Evolutionary conservation across 805 yeast species (phyloP).

Genomic region (Teunomyces lycoperdinae): DNA sequence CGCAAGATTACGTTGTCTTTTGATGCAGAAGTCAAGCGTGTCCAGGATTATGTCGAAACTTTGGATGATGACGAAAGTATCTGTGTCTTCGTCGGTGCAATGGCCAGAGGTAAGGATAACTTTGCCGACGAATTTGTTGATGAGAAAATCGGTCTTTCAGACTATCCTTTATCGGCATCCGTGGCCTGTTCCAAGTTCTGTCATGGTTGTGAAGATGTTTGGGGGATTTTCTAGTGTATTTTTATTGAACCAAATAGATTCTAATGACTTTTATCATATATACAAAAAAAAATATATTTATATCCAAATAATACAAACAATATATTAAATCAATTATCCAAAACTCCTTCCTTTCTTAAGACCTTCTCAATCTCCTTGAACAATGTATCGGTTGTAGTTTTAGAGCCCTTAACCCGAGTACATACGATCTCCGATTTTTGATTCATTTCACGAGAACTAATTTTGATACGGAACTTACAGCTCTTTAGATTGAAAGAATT

Average conservation of each 20-base stretch:
- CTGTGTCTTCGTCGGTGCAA: constrained; percentile 98
- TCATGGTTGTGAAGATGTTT: constrained; percentile 98
- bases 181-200: constrained; percentile 98
- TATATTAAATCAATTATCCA: constrained; percentile 24
- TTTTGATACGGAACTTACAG: constrained; percentile 58
- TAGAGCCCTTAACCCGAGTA: constrained; percentile 63
- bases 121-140: constrained; percentile 97
- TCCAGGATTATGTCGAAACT: constrained; percentile 79
- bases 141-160: constrained; percentile 93
- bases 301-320: neutral
- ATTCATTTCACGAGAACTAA: constrained; percentile 38
- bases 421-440: constrained; percentile 56
- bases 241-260: constrained; percentile 2
- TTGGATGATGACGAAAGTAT: constrained; percentile 87
- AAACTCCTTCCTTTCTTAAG: constrained; percentile 60
- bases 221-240: constrained; percentile 61
- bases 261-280: constrained; percentile 1
- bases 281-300: neutral
- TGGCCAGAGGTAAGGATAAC: constrained; percentile 97
- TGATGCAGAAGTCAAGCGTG: constrained; percentile 85
- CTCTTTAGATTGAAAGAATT: constrained; percentile 63
- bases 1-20: constrained; percentile 88
- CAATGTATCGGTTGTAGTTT: constrained; percentile 57
- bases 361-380: constrained; percentile 64
- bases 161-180: constrained; percentile 93